Evolutionary conservation across 495 filamentous ascomycete species (phyloP).

Genomic region (Penicillium egyptiacum): DNA sequence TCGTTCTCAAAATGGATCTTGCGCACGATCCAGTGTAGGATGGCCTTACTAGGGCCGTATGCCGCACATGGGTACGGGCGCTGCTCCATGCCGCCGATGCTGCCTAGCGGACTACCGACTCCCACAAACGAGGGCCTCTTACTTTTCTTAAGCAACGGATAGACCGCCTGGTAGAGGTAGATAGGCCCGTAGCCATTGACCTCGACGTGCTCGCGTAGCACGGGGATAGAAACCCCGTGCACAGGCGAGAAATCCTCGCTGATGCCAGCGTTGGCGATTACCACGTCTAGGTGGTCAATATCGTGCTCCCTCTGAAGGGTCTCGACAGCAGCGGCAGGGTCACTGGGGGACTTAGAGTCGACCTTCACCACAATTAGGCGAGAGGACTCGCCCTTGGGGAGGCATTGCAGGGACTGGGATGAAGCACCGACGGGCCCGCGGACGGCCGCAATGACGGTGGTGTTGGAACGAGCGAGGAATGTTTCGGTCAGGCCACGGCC

Average conservation of each 20-base stretch:
- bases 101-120: conserved; percentile 5
- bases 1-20: conserved; percentile 40
- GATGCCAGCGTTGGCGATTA: conserved; percentile 53
- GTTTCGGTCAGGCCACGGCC: conserved; percentile 41
- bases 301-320: conserved; percentile 24
- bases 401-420: conserved; percentile 23
- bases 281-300: conserved; percentile 46
- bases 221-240: conserved; percentile 22
- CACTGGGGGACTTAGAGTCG: conserved; percentile 33
- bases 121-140: conserved; percentile 30
- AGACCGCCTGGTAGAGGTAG: conserved; percentile 24
- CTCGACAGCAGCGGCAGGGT: conserved; percentile 29
- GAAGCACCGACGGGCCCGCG: conserved; percentile 34
- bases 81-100: conserved; percentile 8
- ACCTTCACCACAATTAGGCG: conserved; percentile 43
- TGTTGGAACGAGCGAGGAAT: conserved; percentile 44
- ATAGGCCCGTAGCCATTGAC: conserved; percentile 21
- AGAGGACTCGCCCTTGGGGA: conserved; percentile 35
- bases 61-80: conserved; percentile 31
- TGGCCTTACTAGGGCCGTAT: conserved; percentile 42
- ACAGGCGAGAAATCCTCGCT: conserved; percentile 19
- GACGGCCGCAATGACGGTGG: conserved; percentile 49
- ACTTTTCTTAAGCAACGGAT: conserved; percentile 35
- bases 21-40: conserved; percentile 39
- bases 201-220: conserved; percentile 27